Base-by-base conservation (phyloP, 1,284 basidiomycete genomes). In the Agroathelia rolfsii region DNA sequence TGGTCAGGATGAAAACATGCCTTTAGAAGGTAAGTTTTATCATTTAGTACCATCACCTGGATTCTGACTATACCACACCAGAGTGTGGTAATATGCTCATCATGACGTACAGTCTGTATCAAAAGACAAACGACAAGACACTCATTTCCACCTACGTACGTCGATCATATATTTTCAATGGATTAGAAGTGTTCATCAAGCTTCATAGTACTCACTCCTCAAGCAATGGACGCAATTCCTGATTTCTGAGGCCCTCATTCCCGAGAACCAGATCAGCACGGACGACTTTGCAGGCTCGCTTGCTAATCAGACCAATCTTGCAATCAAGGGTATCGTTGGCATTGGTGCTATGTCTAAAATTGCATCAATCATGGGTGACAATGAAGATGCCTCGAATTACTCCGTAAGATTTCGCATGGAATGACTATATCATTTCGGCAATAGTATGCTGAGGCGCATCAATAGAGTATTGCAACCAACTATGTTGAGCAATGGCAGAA, bases 21-120 rank as follows among this genome's bases (percentile, higher is more conserved):
- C 72, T n/a, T 63, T 76, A 10, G 70, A 75, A 64, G 68, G 70
- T 66, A 29, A 20, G 50, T 37, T 3, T 16, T n/a, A 11, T 34
- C 12, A 29, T 13, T 10, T 2, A 29, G 4, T 11, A 14, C 12
- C 6, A 8, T 6, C 11, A 8, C 5, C 23, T 4, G 25, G 20
- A 16, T 14, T 20, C 17, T 30, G 20, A 31, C 11, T 21, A 5
- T 27, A 3, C 26, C 17, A 30, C 13, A 14, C 34, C 37, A 76
- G 77, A 81, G 51, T 72, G 72, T 40, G 77, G 78, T 5, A 80
- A 81, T 45, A 79, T 80, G 76, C 56, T 84, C 16, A 80, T 83
- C 49, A 80, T 82, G 76, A 63, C 75, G 4, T 56, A 81, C 35
- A 76, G 74, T 43, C 78, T 79, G 48, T 69, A 70, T 2, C 76